phyloP scores from a whole-genome alignment of 2,329 filamentous ascomycete species.

The Cladobotryum mycophilum region DNA sequence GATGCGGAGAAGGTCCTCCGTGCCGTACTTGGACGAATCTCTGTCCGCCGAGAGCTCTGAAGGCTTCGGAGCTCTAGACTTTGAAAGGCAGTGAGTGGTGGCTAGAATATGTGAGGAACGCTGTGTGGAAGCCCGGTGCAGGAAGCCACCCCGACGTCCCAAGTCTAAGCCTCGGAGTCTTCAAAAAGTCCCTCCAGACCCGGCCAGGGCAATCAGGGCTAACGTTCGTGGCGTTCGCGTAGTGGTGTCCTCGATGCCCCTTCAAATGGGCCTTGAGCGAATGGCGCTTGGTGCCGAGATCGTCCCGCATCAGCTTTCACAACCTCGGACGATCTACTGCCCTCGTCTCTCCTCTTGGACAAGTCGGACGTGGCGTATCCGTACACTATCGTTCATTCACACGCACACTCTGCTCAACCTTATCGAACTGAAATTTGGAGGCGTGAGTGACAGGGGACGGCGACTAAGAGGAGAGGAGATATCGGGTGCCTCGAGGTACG shows the following conservation, averaged over 20 bases:
- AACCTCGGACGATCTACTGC: slow-evolving; percentile 7
- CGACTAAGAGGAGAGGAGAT: no score
- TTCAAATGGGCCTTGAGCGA: not conserved
- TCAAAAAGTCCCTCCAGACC: slow-evolving; percentile 11
- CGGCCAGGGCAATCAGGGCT: not conserved
- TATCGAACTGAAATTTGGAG: not conserved
- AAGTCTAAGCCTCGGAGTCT: slow-evolving; percentile 9
- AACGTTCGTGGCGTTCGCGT: not conserved
- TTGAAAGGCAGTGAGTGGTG: not conserved
- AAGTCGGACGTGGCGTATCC: not conserved
- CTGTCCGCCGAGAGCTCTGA: not conserved
- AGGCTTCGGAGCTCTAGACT: slow-evolving; percentile 2
- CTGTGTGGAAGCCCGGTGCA: slow-evolving; percentile 6
- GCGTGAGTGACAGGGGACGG: not conserved
- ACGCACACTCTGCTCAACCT: not conserved
- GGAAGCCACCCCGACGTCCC: not conserved
- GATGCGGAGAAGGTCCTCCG: no score
- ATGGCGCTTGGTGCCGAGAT: slow-evolving; percentile 13
- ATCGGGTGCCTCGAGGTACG: no score
- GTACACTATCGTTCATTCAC: not conserved
- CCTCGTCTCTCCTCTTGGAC: not conserved
- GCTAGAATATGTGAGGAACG: slow-evolving; percentile 8
- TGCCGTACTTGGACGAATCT: no score
- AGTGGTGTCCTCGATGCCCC: slow-evolving; percentile 1
- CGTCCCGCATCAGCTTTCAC: slow-evolving; percentile 6